These are phyloP conservation scores for Fraxinus xanthoxyloides DNA, from an alignment of 305 asterid species.

Conservation along the genomic window DNA sequence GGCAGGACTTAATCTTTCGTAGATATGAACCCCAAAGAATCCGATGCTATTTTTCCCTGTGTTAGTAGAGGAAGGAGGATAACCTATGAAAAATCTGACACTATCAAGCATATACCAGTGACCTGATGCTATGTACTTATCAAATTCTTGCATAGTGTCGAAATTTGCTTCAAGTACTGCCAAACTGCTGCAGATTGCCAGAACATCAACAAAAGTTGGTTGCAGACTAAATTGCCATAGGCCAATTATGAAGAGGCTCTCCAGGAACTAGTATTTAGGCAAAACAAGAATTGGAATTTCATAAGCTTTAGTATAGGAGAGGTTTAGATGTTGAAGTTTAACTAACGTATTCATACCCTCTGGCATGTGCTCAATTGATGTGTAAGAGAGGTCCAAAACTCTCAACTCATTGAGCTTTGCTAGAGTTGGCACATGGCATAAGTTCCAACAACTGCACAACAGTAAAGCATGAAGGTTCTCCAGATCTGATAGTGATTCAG, in stretches of 20 bases:
- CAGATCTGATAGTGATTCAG: slow-evolving; percentile 27
- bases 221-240: neutral
- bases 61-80: slow-evolving; percentile 5
- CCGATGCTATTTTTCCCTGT: slow-evolving; percentile 20
- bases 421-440: slow-evolving; percentile 21
- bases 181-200: slow-evolving; percentile 16
- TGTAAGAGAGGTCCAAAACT: slow-evolving; percentile 28
- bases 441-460: slow-evolving; percentile 34
- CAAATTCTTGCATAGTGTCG: slow-evolving; percentile 12
- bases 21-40: slow-evolving; percentile 12
- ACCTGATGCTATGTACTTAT: slow-evolving; percentile 6
- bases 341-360: slow-evolving; percentile 27
- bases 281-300: neutral
- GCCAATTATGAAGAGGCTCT: slow-evolving; percentile 20
- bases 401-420: slow-evolving; percentile 24
- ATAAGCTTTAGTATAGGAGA: slow-evolving; percentile 13
- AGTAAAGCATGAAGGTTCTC: slow-evolving; percentile 28
- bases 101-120: slow-evolving; percentile 27
- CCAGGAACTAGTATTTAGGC: slow-evolving; percentile 18
- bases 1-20: neutral
- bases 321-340: slow-evolving; percentile 23
- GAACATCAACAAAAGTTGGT: neutral
- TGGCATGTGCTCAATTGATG: slow-evolving; percentile 17
- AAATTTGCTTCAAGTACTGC: slow-evolving; percentile 25
- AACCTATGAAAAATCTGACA: slow-evolving; percentile 31